Percentiles rank a stretch among this genome's conserved stretches.
phyloP scores from a whole-genome alignment of 202 grass and related monocot species.

The Zoysia matrella region DNA sequence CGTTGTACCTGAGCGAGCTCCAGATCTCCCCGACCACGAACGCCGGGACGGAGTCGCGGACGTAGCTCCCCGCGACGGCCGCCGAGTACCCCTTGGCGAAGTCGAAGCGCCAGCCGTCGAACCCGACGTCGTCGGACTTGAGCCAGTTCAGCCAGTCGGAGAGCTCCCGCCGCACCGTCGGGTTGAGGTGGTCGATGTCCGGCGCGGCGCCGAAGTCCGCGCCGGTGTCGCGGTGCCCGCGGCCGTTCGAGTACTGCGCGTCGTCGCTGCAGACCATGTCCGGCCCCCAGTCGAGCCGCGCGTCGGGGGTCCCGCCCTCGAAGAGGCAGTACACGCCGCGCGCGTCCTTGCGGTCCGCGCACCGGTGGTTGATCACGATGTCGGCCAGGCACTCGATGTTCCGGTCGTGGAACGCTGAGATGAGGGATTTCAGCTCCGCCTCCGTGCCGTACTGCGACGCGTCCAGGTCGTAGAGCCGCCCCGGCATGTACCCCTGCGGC shows the following conservation, averaged over 20 bases:
- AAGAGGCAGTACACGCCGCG: slow-evolving; percentile 56
- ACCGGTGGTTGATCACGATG: slow-evolving; percentile 59
- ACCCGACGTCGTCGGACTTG: slow-evolving; percentile 41
- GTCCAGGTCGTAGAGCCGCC: slow-evolving; percentile 53
- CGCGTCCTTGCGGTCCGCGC: slow-evolving; percentile 45
- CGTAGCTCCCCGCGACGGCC: slow-evolving; percentile 22
- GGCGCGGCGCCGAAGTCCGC: slow-evolving; percentile 12
- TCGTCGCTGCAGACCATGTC: slow-evolving; percentile 65
- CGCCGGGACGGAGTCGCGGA: background rate
- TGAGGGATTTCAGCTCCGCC: slow-evolving; percentile 43
- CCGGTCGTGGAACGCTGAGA: slow-evolving; percentile 34
- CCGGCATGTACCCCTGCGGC: slow-evolving; percentile 57
- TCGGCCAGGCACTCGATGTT: slow-evolving; percentile 50
- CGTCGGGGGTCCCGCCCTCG: slow-evolving; percentile 49
- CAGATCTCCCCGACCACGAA: slow-evolving; percentile 29
- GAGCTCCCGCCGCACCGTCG: slow-evolving; percentile 23
- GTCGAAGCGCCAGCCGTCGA: slow-evolving; percentile 57
- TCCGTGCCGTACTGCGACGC: slow-evolving; percentile 48
- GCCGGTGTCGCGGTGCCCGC: slow-evolving; percentile 58
- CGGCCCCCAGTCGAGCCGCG: slow-evolving; percentile 53
- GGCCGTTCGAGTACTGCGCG: slow-evolving; percentile 47
- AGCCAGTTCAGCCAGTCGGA: slow-evolving; percentile 51
- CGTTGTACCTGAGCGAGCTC: background rate
- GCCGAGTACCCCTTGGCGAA: slow-evolving; percentile 52
- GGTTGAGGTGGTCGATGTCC: slow-evolving; percentile 18